Conservation (phyloP, 805 yeast species). For the Phaffomyces thermotolerans region DNA sequence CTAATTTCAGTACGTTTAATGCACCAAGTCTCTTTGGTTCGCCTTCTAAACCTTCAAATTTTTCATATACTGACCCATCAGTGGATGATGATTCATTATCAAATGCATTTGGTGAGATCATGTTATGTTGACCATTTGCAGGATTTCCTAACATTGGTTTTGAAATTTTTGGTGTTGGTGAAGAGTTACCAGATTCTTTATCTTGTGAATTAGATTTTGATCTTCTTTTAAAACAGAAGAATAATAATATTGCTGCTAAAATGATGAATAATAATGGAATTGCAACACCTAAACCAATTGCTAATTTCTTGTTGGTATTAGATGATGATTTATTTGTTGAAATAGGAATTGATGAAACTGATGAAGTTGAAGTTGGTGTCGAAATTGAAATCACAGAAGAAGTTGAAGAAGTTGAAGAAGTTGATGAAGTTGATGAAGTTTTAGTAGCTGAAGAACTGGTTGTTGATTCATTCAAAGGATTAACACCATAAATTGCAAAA, state of each 20-base stretch:
- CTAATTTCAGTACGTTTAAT: constrained; percentile 44
- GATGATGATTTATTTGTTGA: constrained; percentile 11
- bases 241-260: constrained; percentile 39
- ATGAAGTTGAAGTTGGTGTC: constrained; percentile 4
- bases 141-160: constrained; percentile 32
- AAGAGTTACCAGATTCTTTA: constrained; percentile 21
- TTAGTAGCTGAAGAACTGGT: constrained; percentile 24
- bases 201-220: constrained; percentile 28
- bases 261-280: constrained; percentile 55
- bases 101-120: constrained; percentile 16
- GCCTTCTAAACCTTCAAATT: constrained; percentile 18
- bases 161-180: constrained; percentile 28
- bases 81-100: constrained; percentile 20
- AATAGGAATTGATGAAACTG: constrained; percentile 11
- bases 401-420: constrained; percentile 23
- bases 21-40: constrained; percentile 37
- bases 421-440: constrained; percentile 20
- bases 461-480: constrained; percentile 14
- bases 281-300: constrained; percentile 87
- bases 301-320: constrained; percentile 48
- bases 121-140: constrained; percentile 28
- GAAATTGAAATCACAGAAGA: constrained; percentile 16
- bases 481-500: constrained; percentile 50
- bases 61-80: constrained; percentile 25
- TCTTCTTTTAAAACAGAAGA: constrained; percentile 50